phyloP scores from a whole-genome alignment of 768 basidiomycete genomes.

The Chalciporus pseudorubinellus region DNA sequence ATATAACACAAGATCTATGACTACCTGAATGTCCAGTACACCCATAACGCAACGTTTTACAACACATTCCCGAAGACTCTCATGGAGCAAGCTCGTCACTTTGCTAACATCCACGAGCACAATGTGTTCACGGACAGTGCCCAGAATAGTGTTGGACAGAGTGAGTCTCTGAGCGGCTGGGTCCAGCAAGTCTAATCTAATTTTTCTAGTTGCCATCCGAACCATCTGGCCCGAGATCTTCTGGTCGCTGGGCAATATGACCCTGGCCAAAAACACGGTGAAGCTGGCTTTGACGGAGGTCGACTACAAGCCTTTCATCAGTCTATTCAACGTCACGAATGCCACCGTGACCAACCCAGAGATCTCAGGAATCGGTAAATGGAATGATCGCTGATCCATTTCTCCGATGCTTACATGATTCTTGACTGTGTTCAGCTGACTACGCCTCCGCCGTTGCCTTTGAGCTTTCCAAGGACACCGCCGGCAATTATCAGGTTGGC shows the following conservation, averaged over 20 bases:
- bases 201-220: conserved; percentile 68
- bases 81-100: conserved; percentile 66
- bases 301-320: conserved; percentile 88
- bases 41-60: conserved; percentile 79
- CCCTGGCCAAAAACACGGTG: conserved; percentile 69
- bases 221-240: conserved; percentile 73
- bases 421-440: conserved; percentile 47
- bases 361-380: conserved; percentile 61
- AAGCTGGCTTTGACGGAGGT: conserved; percentile 74
- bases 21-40: conserved; percentile 70
- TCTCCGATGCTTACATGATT: neutral
- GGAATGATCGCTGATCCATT: conserved; percentile 6
- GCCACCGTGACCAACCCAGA: conserved; percentile 57
- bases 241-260: conserved; percentile 69
- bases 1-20: conserved; percentile 57
- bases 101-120: conserved; percentile 76
- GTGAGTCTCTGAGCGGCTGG: conserved; percentile 40
- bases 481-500: conserved; percentile 71
- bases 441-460: conserved; percentile 71
- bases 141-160: conserved; percentile 68
- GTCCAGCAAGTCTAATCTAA: neutral
- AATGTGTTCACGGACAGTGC: conserved; percentile 64
- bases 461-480: conserved; percentile 60
- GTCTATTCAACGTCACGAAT: conserved; percentile 77
- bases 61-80: conserved; percentile 66